Base-by-base conservation (phyloP, 176 grass and related monocot genomes). In the Calamus simplicifolius region DNA sequence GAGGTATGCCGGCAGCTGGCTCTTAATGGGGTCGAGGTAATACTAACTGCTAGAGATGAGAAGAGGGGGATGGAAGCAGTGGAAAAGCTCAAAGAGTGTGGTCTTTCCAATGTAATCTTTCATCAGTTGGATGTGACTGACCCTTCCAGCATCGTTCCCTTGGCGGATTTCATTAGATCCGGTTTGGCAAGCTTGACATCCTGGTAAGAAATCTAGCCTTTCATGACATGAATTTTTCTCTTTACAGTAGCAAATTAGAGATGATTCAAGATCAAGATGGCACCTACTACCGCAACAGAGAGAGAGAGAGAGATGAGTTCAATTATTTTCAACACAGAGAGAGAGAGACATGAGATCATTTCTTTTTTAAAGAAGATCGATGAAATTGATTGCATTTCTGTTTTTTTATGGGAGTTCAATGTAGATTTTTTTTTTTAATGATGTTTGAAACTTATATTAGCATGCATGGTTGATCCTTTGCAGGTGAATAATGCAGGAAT, bases 31-130 rank as follows among this genome's bases (percentile, higher is more conserved):
- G 79, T 77, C 0, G 73, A 38, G 0, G 88, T 83, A 57, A 82
- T 91, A 48, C 71, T 91, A 50, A 91, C 88, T 0, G 88, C 88
- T 1, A 91, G 88, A 55, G 69, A 91, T 48, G 73, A 86, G 48
- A 82, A 73, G 10, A 69, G 59, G 54, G 82, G 88, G 13, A 56
- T 62, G 25, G 59, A 63, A 6, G 83, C 83, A 0, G 58, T 68
- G 0, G 64, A 91, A 4, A 74, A 67, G 8, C 52, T 91, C 54
- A 25, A 35, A 18, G 77, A 73, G 57, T 79, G 23, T 16, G 3
- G 51, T 18, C 58, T 81, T 12, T 51, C 66, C 13, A 71, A 88
- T 64, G 27, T 95, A 27, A 54, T 82, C 25, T 88, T 82, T 71
- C 78, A 95, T 66, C 84, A 76, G 48, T 67, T 95, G 0, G 89